These are phyloP conservation scores for Leishmania major DNA, from an alignment of 208 protist species.

Conservation along the genomic window DNA sequence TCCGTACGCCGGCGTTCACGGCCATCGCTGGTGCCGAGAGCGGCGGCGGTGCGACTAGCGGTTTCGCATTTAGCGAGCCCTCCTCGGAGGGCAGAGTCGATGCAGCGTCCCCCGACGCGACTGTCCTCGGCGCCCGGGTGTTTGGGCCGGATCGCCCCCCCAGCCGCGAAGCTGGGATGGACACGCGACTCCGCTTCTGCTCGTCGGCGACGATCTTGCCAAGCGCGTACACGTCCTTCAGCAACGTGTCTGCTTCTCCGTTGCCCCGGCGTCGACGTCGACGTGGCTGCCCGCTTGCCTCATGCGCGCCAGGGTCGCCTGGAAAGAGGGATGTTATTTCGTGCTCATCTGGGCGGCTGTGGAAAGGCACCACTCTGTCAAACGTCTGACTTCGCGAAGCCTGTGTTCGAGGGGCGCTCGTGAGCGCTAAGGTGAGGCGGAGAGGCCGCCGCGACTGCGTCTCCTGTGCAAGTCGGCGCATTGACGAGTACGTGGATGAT, in stretches of 20 bases:
- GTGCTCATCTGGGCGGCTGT: neutral
- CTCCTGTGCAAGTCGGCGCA: neutral
- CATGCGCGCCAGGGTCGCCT: neutral
- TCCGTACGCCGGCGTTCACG: neutral
- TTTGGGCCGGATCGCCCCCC: neutral
- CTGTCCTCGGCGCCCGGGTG: no score
- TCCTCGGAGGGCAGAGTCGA: neutral
- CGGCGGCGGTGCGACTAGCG: neutral
- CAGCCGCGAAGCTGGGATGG: slow-evolving; percentile 25
- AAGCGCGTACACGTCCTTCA: slow-evolving; percentile 19
- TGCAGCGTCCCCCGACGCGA: neutral
- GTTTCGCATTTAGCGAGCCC: neutral
- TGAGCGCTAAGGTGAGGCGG: neutral
- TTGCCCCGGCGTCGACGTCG: neutral
- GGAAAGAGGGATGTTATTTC: slow-evolving; percentile 7
- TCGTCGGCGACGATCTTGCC: slow-evolving; percentile 23
- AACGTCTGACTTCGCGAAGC: neutral
- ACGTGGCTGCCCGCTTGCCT: neutral
- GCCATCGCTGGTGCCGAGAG: neutral
- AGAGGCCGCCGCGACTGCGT: no score
- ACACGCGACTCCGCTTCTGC: slow-evolving; percentile 31
- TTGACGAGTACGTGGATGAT: neutral
- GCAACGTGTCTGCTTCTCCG: slow-evolving; percentile 9
- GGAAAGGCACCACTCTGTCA: neutral
- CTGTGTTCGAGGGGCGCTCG: neutral